Evolutionary conservation across 305 asterid species (phyloP), one percentile per base, ranked within the genome.

Genomic region (Vinca major): DNA sequence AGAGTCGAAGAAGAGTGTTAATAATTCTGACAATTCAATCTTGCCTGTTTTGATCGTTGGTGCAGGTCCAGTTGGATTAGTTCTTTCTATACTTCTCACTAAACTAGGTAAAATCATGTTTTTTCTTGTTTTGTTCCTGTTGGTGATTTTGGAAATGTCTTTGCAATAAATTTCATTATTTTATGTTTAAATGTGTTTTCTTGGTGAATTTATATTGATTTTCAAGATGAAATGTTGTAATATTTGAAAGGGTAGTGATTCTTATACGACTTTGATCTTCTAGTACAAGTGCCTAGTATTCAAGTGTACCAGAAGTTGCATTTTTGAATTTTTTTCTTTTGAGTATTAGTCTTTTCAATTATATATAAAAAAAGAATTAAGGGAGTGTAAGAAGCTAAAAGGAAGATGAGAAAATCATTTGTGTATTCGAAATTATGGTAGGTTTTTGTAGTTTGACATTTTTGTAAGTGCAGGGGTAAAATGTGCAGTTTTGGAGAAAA

Each of bases 51-150:
- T 92, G 81, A 90, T 92, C 71, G 82, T 92, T 3, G 98, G 98
- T 52, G 98, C 95, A 4, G 98, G 98, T 62, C 98, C 98, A 3
- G 97, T 92, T 78, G 98, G 97, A 50, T 86, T 92, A 47, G 81
- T 80, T 73, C 95, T 92, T 54, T 88, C 97, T 43, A 74, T 86
- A 70, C 89, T 92, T 62, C 95, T 92, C 10, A 83, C 93, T n/a
- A 92, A 87, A 80, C 75, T 92, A 69, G 98, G 98, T 91, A 49
- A 52, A 26, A 26, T 26, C 33, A 26, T 26, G 33, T 1, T 26
- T 26, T 26, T 26, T 26, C 1, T 26, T 26, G 0, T 7, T 6
- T 8, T 19, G 7, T 45, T 16, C 4, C 5, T 33, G 2, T 12
- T 47, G 53, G 37, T 43, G 17, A 43, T 63, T 16, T 41, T 5